Evolutionary conservation across 768 basidiomycete species (phyloP).

Genomic region (Lentinula detonsa): DNA sequence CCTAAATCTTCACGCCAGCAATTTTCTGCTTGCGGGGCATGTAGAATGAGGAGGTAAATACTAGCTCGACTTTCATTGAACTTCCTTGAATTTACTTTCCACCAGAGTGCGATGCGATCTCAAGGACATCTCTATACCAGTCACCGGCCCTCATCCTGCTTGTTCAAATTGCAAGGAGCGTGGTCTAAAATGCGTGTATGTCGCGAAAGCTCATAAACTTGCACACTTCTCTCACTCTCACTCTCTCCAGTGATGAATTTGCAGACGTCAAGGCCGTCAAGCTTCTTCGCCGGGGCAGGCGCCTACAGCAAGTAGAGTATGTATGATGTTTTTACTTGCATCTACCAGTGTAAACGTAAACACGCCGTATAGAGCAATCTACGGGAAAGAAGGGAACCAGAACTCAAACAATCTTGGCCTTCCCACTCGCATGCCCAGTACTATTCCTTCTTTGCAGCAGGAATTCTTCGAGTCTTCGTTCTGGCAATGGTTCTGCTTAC

Average conservation of each 20-base stretch:
- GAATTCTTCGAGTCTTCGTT: conserved; percentile 85
- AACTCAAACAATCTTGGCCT: conserved; percentile 26
- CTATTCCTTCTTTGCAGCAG: conserved; percentile 65
- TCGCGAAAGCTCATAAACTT: conserved; percentile 13
- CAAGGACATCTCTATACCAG: conserved; percentile 65
- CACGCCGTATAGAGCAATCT: conserved; percentile 54
- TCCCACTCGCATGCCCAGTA: conserved; percentile 37
- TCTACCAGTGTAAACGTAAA: conserved; percentile 6
- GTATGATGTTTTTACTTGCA: conserved; percentile 22
- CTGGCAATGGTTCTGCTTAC: conserved; percentile 78
- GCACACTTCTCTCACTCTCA: conserved; percentile 4
- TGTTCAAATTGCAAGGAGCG: conserved; percentile 92
- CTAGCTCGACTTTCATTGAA: conserved; percentile 3
- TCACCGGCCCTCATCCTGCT: conserved; percentile 39
- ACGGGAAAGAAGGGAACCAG: conserved; percentile 58
- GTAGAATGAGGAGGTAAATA: conserved; percentile 74
- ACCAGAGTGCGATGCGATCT: conserved; percentile 87
- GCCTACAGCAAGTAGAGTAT: conserved; percentile 81
- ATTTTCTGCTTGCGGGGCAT: conserved; percentile 92
- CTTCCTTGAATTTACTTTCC: conserved; percentile 8
- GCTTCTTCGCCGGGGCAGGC: conserved; percentile 69
- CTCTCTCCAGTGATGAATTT: conserved; percentile 70
- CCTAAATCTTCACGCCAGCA: conserved; percentile 78
- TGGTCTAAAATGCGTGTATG: conserved; percentile 89
- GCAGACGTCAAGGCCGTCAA: conserved; percentile 90